Evolutionary conservation across 2,329 filamentous ascomycete genomes (phyloP).

Genomic region (Colletotrichum lindemuthianum): DNA sequence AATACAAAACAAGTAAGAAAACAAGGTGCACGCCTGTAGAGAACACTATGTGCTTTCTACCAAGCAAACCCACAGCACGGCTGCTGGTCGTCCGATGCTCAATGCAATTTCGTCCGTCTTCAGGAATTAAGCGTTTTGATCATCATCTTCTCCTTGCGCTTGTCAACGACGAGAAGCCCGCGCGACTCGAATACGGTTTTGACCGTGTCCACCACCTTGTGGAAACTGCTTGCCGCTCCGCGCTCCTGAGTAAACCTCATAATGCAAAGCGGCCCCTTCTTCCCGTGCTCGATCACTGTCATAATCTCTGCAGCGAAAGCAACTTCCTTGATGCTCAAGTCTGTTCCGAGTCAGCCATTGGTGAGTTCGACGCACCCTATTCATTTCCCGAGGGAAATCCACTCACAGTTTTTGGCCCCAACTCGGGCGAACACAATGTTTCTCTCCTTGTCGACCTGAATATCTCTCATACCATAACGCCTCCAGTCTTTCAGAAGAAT

Average conservation of each 20-base stretch:
- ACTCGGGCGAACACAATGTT: conserved; percentile 85
- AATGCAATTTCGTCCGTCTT: conserved; percentile 38
- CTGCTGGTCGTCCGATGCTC: conserved; percentile 30
- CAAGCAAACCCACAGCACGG: conserved; percentile 25
- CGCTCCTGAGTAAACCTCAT: conserved; percentile 88
- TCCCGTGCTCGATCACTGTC: conserved; percentile 87
- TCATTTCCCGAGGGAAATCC: background rate
- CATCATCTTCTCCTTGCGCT: conserved; percentile 76
- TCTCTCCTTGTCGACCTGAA: conserved; percentile 80
- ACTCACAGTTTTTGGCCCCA: conserved; percentile 80
- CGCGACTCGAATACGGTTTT: conserved; percentile 73
- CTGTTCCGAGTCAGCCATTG: conserved; percentile 53
- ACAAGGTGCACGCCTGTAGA: background rate
- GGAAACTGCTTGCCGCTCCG: conserved; percentile 91
- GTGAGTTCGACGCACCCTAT: background rate
- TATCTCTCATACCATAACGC: conserved; percentile 81
- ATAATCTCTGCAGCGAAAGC: conserved; percentile 88
- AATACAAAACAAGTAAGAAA: conserved; percentile 31
- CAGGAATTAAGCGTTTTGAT: conserved; percentile 70
- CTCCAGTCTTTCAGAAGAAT: conserved; percentile 83
- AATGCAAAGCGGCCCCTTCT: conserved; percentile 79
- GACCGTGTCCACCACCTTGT: conserved; percentile 82
- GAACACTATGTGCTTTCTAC: conserved; percentile 8
- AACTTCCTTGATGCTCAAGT: conserved; percentile 86
- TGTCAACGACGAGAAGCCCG: conserved; percentile 75